Conservation (phyloP, 2,329 filamentous ascomycete genomes). For the Aureobasidium sp. region DNA sequence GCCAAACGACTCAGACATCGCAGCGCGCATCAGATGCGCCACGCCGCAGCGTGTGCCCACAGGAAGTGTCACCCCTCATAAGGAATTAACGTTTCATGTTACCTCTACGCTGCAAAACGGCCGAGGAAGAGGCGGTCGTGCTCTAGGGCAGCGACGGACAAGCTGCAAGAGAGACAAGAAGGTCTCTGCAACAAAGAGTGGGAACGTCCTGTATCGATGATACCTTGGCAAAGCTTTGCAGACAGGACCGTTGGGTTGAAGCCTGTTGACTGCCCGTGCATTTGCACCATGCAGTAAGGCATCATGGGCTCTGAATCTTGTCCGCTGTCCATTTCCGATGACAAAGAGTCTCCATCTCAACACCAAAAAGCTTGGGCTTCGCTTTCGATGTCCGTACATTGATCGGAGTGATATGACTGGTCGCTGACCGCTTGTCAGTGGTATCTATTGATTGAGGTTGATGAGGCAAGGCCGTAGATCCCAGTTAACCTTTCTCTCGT, state of each 20-base stretch:
- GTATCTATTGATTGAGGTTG: neutral
- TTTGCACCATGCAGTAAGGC: neutral
- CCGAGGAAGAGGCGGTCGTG: neutral
- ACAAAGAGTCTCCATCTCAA: neutral
- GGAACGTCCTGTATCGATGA: neutral
- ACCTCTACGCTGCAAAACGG: neutral
- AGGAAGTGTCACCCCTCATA: neutral
- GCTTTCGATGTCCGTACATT: neutral
- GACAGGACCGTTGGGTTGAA: neutral
- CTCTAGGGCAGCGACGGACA: neutral
- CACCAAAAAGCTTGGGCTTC: neutral
- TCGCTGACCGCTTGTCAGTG: neutral
- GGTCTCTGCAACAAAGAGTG: neutral
- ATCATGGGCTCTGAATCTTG: neutral
- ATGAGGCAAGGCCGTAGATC: neutral
- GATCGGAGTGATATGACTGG: neutral
- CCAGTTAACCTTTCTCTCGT: neutral
- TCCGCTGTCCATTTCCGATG: neutral
- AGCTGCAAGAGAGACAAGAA: conserved; percentile 5
- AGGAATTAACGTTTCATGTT: neutral
- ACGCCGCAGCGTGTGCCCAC: neutral
- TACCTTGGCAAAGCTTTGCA: neutral
- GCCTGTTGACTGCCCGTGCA: neutral
- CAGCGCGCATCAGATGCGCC: neutral
- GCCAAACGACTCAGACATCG: neutral